Percentiles rank a stretch among this genome's conserved stretches.
Conservation (phyloP, 352 stramenopile species). For the Globisporangium paroecandrum region DNA sequence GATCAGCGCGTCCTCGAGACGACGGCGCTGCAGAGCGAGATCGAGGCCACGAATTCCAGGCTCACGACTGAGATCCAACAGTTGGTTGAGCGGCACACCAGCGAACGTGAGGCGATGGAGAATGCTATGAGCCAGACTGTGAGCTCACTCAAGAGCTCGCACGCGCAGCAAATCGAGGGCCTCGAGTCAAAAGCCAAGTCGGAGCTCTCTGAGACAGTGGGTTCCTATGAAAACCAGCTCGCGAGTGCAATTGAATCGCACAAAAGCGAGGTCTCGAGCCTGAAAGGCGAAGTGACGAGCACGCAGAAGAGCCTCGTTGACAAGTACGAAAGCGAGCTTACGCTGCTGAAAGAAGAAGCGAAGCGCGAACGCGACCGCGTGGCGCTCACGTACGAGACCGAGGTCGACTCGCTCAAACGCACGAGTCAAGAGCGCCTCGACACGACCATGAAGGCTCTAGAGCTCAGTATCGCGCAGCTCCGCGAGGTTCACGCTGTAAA, state of each 20-base stretch:
- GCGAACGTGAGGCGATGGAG: constrained; percentile 22
- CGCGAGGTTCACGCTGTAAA: constrained; percentile 40
- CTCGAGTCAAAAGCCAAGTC: constrained; percentile 17
- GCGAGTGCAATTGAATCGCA: constrained; percentile 13
- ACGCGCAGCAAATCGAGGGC: constrained; percentile 22
- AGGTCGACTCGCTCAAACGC: constrained; percentile 38
- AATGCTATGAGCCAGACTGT: constrained; percentile 13
- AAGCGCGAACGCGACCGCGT: constrained; percentile 23
- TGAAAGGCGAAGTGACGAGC: constrained; percentile 19
- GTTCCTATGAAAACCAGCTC: constrained; percentile 23
- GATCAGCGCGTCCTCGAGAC: constrained; percentile 21
- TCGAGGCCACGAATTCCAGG: constrained; percentile 17
- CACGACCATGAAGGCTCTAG: constrained; percentile 18
- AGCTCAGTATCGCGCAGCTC: constrained; percentile 32
- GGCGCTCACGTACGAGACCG: constrained; percentile 41
- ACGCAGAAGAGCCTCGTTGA: constrained; percentile 10
- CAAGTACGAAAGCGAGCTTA: constrained; percentile 18
- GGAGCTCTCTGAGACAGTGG: constrained; percentile 26
- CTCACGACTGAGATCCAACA: constrained; percentile 20
- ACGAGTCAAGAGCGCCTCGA: constrained; percentile 1
- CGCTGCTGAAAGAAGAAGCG: constrained; percentile 7
- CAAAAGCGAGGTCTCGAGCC: constrained; percentile 15
- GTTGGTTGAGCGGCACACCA: constrained; percentile 26
- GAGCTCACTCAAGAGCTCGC: constrained; percentile 16
- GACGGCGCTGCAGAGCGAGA: constrained; percentile 16